Base-by-base conservation (phyloP, 1,139 yeast genomes). In the Yamadazyma dushanensis region DNA sequence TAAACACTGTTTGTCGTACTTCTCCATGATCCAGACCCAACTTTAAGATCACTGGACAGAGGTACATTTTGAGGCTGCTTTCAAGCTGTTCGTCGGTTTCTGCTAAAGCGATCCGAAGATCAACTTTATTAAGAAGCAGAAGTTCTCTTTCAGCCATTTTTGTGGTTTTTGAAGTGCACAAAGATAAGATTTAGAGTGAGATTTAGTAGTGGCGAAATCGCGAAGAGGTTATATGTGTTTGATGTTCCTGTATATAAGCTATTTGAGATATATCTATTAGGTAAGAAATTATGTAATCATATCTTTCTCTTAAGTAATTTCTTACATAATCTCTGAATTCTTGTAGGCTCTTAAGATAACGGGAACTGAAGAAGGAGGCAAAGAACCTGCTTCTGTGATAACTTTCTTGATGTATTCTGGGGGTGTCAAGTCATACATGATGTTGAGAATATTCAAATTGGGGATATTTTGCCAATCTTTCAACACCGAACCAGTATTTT, bases 361-460 rank as follows among this genome's bases (percentile, higher is more conserved):
- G 20, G 98, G 98, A 41, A 92, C 97, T 2, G 97, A 88, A 7
- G 96, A 86, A 29, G 98, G 96, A 5, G 98, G 98, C 47, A 94
- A 72, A 4, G 96, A 88, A 16, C 99, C 99, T 45, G 90, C 78
- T 57, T 92, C 99, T 2, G 98, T 92, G 35, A 94, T 87, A 40
- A 94, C 90, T 66, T 94, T 92, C 58, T 90, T 89, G 51, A 92
- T 88, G 51, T 86, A 87, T 47, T 83, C 89, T 14, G 96, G 96
- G 24, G 97, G 97, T 2, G 97, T 90, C 50, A 92, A 74, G 61
- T 92, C 99, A 60, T 88, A 94, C 76, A 92, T 76, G 46, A 92
- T 81, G 55, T 88, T 88, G 53, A 89, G 77, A 29, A 89, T 76
- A 56, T 83, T 85, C 56, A 90, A 71, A 44, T 75, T 72, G 24